A percentile compares a stretch with the other conserved stretches of the same genome.
Conservation (phyloP, 2,329 filamentous ascomycete genomes). For the Rhynchosporium graminicola region DNA sequence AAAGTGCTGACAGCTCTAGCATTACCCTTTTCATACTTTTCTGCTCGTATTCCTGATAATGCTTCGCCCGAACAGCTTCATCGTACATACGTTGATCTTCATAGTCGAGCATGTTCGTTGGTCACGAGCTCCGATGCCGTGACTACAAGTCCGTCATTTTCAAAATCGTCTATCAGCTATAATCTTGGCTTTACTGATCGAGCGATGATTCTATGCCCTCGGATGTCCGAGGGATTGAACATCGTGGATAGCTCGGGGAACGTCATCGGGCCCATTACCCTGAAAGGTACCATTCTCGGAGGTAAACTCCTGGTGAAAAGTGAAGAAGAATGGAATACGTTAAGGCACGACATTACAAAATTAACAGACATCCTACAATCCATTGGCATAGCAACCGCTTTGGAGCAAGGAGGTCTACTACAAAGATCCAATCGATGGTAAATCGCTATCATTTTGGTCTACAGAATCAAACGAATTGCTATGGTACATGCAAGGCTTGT, state of each 20-base stretch:
- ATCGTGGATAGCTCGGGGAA: slow-evolving; percentile 24
- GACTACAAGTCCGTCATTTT: not conserved
- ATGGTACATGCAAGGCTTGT: not conserved
- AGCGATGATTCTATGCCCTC: slow-evolving; percentile 56
- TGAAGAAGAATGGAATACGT: slow-evolving; percentile 56
- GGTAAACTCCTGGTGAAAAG: slow-evolving; percentile 65
- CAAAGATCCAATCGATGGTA: not conserved
- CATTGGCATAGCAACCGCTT: slow-evolving; percentile 31
- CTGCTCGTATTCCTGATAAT: slow-evolving; percentile 26
- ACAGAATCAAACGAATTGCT: not conserved
- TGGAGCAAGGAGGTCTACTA: slow-evolving; percentile 12
- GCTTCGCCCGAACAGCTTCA: slow-evolving; percentile 31
- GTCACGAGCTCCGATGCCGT: not conserved
- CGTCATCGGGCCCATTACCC: slow-evolving; percentile 40
- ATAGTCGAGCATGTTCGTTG: slow-evolving; percentile 30
- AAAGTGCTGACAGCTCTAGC: slow-evolving; percentile 15
- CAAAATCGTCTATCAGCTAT: slow-evolving; percentile 56
- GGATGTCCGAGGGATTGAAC: slow-evolving; percentile 52
- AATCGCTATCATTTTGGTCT: slow-evolving; percentile 1
- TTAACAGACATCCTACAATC: slow-evolving; percentile 44
- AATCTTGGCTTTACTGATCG: slow-evolving; percentile 61
- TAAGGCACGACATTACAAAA: slow-evolving; percentile 46
- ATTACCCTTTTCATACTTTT: slow-evolving; percentile 40
- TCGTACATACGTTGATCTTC: slow-evolving; percentile 32
- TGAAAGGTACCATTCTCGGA: slow-evolving; percentile 65